Conservation (phyloP, 371 early-diverging fungal species). For the Mucor racemosus region DNA sequence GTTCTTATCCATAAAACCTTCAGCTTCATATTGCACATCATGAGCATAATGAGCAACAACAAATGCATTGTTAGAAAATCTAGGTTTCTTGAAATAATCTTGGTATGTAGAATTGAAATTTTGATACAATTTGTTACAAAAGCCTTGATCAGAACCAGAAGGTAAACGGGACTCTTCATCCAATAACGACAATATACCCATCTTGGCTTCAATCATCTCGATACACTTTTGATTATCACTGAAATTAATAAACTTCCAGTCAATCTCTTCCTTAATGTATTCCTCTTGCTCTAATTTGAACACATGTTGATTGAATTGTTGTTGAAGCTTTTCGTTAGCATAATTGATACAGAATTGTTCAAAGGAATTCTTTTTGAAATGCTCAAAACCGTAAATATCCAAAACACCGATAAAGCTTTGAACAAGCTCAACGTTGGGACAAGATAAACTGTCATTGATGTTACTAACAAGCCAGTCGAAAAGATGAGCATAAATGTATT, state of each 20-base stretch:
- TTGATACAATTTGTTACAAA: conserved; percentile 85
- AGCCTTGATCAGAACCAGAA: conserved; percentile 82
- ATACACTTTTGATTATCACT: conserved; percentile 99
- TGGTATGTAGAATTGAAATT: conserved; percentile 65
- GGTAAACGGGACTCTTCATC: conserved; percentile 97
- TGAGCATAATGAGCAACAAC: conserved; percentile 92
- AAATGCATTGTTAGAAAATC: conserved; percentile 84
- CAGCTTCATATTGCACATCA: conserved; percentile 88
- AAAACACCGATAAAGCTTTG: conserved; percentile 91
- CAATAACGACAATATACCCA: conserved; percentile 94
- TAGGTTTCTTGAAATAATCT: conserved; percentile 89
- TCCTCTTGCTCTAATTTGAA: conserved; percentile 96
- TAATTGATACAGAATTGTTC: conserved; percentile 99
- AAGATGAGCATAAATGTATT: conserved; percentile 89
- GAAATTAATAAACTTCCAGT: conserved; percentile 93
- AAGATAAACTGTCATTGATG: conserved; percentile 78
- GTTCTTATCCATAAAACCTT: conserved; percentile 98
- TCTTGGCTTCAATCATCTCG: conserved; percentile 95
- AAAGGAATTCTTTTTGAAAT: conserved; percentile 97
- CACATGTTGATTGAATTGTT: conserved; percentile 80
- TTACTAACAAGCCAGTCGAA: conserved; percentile 93
- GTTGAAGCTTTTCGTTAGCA: conserved; percentile 98
- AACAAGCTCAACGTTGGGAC: conserved; percentile 47
- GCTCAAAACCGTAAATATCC: conserved; percentile 97
- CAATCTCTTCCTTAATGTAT: conserved; percentile 91